Evolutionary conservation across 1,284 basidiomycete species (phyloP).

Genomic region (Cutaneotrichosporon spelunceum): DNA sequence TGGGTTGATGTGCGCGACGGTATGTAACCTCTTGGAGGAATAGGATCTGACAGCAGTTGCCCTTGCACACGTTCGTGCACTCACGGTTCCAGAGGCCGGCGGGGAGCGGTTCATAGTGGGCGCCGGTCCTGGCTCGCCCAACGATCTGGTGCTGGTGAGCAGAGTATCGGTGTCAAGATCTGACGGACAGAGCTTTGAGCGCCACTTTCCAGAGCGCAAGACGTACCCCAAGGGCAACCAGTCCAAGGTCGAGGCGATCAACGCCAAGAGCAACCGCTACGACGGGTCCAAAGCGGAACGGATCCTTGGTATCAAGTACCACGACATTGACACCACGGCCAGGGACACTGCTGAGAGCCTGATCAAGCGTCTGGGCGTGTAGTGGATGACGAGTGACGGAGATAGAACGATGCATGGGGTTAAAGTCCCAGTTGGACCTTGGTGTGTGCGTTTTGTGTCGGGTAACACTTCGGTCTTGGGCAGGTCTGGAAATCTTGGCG

Average conservation of each 20-base stretch:
- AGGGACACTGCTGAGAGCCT: slow-evolving; percentile 41
- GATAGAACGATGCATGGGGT: neutral
- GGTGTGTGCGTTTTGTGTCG: neutral
- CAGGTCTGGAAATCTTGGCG: too few species aligned
- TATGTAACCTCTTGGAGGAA: slow-evolving; percentile 16
- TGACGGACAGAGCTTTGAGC: slow-evolving; percentile 27
- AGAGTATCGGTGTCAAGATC: neutral
- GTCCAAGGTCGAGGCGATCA: slow-evolving; percentile 28
- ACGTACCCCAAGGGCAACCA: slow-evolving; percentile 41
- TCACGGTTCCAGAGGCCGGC: slow-evolving; percentile 59
- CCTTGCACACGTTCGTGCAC: slow-evolving; percentile 59
- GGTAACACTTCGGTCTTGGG: too few species aligned
- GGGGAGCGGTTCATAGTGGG: slow-evolving; percentile 61
- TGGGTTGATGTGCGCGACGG: slow-evolving; percentile 61
- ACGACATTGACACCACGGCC: slow-evolving; percentile 30
- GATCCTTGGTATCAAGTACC: slow-evolving; percentile 44
- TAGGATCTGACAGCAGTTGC: slow-evolving; percentile 49
- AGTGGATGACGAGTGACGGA: neutral
- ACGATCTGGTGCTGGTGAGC: slow-evolving; percentile 39
- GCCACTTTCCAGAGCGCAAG: slow-evolving; percentile 33
- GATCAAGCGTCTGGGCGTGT: slow-evolving; percentile 31
- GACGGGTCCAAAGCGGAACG: slow-evolving; percentile 38
- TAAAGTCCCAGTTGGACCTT: neutral
- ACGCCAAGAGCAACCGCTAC: slow-evolving; percentile 26
- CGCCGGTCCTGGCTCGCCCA: slow-evolving; percentile 45